A percentile compares a stretch with the other conserved stretches of the same genome.
phyloP scores from a whole-genome alignment of 2,329 filamentous ascomycete genomes.

The Hypoxylon rubiginosum region DNA sequence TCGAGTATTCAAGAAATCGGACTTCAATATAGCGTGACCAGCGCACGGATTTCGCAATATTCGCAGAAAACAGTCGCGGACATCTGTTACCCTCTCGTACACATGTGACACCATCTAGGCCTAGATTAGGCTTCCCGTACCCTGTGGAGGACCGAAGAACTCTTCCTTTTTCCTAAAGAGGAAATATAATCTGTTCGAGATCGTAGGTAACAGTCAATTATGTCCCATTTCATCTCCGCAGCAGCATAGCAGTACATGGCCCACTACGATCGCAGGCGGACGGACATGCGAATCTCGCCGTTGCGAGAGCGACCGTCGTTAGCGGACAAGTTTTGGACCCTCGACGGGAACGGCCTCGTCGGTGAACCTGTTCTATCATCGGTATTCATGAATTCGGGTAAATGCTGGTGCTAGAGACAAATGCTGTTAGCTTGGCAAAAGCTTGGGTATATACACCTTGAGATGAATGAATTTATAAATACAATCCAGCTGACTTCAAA shows the following conservation, averaged over 20 bases:
- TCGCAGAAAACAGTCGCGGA: neutral
- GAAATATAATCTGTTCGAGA: constrained; percentile 15
- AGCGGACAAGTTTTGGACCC: neutral
- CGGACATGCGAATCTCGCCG: constrained; percentile 4
- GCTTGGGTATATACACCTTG: neutral
- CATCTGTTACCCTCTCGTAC: neutral
- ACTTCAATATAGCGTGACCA: constrained; percentile 18
- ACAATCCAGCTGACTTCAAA: neutral
- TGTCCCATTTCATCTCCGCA: constrained; percentile 10
- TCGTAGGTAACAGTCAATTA: constrained; percentile 9
- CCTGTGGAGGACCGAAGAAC: constrained; percentile 13
- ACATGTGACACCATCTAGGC: constrained; percentile 4
- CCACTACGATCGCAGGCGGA: constrained; percentile 2
- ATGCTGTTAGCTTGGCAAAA: neutral
- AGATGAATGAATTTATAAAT: constrained; percentile 1
- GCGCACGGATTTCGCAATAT: constrained; percentile 4
- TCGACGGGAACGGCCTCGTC: neutral
- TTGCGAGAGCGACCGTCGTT: constrained; percentile 1
- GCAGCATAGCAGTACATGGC: neutral
- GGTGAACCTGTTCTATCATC: neutral
- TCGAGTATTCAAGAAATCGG: constrained; percentile 7
- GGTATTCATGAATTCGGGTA: neutral
- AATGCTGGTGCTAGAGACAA: neutral
- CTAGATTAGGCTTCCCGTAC: constrained; percentile 6
- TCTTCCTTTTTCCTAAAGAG: constrained; percentile 27